Conservation (phyloP, 768 basidiomycete genomes). For the Termitomyces sp. region DNA sequence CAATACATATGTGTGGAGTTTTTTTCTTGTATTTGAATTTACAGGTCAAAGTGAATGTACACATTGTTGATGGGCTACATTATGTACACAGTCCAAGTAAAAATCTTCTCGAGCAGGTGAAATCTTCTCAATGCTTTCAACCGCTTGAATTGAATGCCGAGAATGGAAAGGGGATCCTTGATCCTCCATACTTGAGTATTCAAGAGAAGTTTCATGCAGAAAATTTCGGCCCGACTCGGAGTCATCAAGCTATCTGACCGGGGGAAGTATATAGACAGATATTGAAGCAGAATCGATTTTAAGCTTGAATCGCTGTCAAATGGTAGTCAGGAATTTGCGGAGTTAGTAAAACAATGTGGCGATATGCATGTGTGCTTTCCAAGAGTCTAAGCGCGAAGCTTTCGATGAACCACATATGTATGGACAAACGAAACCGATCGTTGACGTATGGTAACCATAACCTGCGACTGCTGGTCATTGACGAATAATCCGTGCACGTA, state of each 20-base stretch:
- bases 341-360: neutral
- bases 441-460: slow-evolving; percentile 6
- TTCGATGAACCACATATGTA: slow-evolving; percentile 18
- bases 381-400: slow-evolving; percentile 18
- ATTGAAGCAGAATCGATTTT: neutral
- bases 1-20: neutral
- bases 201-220: neutral
- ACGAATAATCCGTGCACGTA: neutral
- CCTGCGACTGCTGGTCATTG: neutral
- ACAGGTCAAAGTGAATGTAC: neutral
- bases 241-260: neutral
- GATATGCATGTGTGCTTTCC: neutral
- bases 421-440: slow-evolving; percentile 10
- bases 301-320: neutral
- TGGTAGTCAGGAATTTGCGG: neutral
- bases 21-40: neutral
- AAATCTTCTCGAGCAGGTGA: neutral
- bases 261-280: neutral
- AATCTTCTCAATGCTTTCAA: neutral
- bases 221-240: neutral
- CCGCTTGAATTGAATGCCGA: neutral
- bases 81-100: neutral
- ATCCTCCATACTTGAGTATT: neutral
- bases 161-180: neutral
- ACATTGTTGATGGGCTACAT: neutral